Evolutionary conservation across 1,139 yeast genomes (phyloP).

Genomic region (Taiozyma sp.): DNA sequence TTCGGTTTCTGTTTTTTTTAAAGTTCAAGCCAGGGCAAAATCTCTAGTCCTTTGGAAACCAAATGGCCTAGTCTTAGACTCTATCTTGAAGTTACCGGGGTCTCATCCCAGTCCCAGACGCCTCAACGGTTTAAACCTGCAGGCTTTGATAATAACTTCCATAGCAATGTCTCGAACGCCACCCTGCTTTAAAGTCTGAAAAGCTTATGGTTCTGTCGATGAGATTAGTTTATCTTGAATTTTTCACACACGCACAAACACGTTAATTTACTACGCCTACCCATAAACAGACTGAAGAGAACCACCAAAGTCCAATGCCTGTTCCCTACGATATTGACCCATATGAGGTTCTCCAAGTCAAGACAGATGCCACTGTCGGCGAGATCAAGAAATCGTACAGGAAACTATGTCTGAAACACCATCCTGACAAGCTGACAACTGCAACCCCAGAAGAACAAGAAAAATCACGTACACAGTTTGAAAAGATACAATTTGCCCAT

Average conservation of each 20-base stretch:
- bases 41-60: neutral
- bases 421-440: conserved; percentile 71
- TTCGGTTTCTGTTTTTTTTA: neutral
- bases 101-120: neutral
- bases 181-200: no score
- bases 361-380: conserved; percentile 38
- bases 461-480: conserved; percentile 47
- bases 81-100: neutral
- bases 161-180: no score
- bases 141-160: no score
- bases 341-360: conserved; percentile 51
- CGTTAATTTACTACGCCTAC: neutral
- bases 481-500: conserved; percentile 73
- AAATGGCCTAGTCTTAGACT: neutral
- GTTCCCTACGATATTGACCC: conserved; percentile 49
- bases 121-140: neutral
- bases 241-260: neutral
- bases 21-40: neutral
- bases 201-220: neutral
- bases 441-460: conserved; percentile 29
- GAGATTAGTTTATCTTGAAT: neutral
- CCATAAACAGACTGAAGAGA: neutral
- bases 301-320: neutral
- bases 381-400: conserved; percentile 72
- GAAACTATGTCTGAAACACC: conserved; percentile 61